Evolutionary conservation across 2,329 filamentous ascomycete species (phyloP).

Genomic region (Ceratocystiopsis brevicomis): DNA sequence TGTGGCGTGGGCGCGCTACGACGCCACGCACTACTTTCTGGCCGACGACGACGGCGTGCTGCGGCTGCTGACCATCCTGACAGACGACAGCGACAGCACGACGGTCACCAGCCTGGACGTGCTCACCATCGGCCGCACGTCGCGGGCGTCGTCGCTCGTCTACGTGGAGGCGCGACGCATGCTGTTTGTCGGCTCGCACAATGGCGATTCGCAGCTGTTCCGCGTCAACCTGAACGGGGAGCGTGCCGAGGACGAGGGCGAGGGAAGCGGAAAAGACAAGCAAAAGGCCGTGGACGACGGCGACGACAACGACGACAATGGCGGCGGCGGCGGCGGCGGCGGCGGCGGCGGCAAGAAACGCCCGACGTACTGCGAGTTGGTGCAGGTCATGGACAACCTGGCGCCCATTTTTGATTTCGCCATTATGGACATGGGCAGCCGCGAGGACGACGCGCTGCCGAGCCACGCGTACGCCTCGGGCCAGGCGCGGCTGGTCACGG

Average conservation of each 20-base stretch:
- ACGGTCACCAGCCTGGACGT: constrained; percentile 58
- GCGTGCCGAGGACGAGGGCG: constrained; percentile 4
- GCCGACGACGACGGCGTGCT: constrained; percentile 80
- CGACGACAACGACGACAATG: too few relatives aligned
- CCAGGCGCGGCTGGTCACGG: constrained; percentile 81
- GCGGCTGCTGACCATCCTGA: constrained; percentile 64
- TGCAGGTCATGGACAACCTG: constrained; percentile 69
- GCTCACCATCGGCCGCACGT: constrained; percentile 43
- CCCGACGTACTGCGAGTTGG: constrained; percentile 33
- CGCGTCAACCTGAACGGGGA: constrained; percentile 34
- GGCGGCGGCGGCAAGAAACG: too few relatives aligned
- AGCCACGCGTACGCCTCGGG: constrained; percentile 88
- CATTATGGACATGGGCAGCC: constrained; percentile 87
- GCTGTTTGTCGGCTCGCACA: constrained; percentile 79
- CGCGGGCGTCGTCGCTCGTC: constrained; percentile 58
- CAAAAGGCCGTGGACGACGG: neutral
- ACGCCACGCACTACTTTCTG: constrained; percentile 66
- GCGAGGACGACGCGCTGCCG: constrained; percentile 52
- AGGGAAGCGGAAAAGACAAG: neutral
- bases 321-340: too few relatives aligned
- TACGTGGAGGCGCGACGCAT: constrained; percentile 54
- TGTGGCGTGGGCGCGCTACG: constrained; percentile 75
- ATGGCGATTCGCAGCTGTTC: constrained; percentile 78
- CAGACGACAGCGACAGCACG: constrained; percentile 39
- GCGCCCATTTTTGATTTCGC: constrained; percentile 82